Base-by-base conservation (phyloP, 768 basidiomycete genomes). In the Xerocomus potaroensis region DNA sequence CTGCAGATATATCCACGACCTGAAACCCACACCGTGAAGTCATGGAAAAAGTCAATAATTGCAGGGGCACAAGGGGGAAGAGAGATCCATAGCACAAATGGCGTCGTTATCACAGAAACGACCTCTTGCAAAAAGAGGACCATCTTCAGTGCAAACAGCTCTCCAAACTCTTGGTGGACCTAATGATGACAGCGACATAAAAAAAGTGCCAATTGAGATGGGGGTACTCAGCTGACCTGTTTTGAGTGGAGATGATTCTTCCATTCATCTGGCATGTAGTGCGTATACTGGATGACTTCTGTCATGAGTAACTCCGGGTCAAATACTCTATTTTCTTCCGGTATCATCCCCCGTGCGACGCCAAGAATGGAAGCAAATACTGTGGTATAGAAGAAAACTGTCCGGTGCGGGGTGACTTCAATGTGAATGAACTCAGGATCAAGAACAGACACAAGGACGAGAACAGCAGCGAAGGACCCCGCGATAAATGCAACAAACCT, bases 401-500 rank as follows among this genome's bases (percentile, higher is more conserved):
- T 95, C 22, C 93, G 80, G 53, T 93, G 91, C 1, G 86, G 83
- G 0, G 94, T 93, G 58, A 99, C 85, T 65, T 99, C 96, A 56
- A 99, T 92, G 56, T 91, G 86, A 31, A 95, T 76, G 65, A 93
- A 74, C 56, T 98, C 94, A 0, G 96, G 92, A 60, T 98, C 95
- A 50, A 96, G 73, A 18, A 95, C 81, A 4, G 96, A 91, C 14
- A 90, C 89, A 4, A 96, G 80, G 24, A 95, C 76, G 8, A 99
- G 81, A 5, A 99, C 96, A 16, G 94, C 94, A 2, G 91, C 91
- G 67, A 96, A 98, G 1, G 96, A 95, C 8, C 96, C 94, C 3
- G 93, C 86, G 43, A 99, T 76, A 67, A 99, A 99, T 9, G 96
- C 88, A 8, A 97, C 80, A 64, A 99, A 99, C 48, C 93, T 96